These are phyloP conservation scores for Debaryomycetaceae sp. DNA, from an alignment of 1,139 yeast genomes.

Conservation along the genomic window DNA sequence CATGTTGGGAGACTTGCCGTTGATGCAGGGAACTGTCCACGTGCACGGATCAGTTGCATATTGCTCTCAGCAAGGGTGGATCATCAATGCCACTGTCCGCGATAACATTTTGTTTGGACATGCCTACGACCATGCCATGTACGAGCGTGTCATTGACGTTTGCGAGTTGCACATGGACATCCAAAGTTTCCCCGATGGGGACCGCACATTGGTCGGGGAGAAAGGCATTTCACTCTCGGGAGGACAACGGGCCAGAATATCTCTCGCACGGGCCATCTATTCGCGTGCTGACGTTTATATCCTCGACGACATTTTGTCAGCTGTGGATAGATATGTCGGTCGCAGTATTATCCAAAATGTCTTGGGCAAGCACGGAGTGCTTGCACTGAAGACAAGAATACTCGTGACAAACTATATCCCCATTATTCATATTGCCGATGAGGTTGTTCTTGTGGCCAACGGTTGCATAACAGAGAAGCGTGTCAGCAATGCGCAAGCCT, in stretches of 20 bases:
- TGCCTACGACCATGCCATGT: constrained; percentile 19
- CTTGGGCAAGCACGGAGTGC: constrained; percentile 11
- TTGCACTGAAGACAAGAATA: constrained; percentile 12
- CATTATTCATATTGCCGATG: constrained; percentile 14
- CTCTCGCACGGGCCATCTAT: constrained; percentile 25
- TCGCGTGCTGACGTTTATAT: constrained; percentile 23
- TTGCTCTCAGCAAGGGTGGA: constrained; percentile 21
- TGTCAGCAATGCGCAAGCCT: too few species aligned
- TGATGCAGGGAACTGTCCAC: constrained; percentile 8
- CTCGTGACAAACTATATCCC: constrained; percentile 6
- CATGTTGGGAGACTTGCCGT: constrained; percentile 18
- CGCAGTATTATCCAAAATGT: constrained; percentile 7
- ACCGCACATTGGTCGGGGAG: constrained; percentile 24
- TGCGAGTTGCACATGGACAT: constrained; percentile 22
- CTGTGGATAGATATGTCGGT: constrained; percentile 18
- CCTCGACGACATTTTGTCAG: constrained; percentile 20
- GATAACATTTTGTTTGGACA: constrained; percentile 28
- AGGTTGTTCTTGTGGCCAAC: constrained; percentile 24
- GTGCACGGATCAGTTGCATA: constrained; percentile 15
- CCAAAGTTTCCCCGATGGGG: constrained; percentile 22
- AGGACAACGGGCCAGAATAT: constrained; percentile 25
- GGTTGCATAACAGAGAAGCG: constrained; percentile 16
- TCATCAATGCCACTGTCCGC: constrained; percentile 23
- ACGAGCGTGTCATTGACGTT: constrained; percentile 19
- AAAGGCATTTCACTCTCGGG: constrained; percentile 27